Evolutionary conservation across 768 basidiomycete species (phyloP).

Genomic region (Russula griseocarnosa): DNA sequence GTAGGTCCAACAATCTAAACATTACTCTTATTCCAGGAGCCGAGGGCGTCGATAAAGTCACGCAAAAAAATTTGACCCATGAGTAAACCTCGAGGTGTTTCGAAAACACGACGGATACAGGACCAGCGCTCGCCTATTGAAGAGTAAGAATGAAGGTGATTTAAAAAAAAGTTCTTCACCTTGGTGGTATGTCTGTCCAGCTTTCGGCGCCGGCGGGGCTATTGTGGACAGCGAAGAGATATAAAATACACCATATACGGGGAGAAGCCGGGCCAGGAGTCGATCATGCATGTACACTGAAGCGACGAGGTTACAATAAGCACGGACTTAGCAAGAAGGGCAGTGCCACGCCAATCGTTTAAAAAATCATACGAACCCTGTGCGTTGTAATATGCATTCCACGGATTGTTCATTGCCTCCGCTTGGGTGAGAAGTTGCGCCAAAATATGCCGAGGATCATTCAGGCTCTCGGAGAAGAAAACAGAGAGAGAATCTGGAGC

Average conservation of each 20-base stretch:
- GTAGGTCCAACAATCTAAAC: neutral
- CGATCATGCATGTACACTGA: constrained; percentile 26
- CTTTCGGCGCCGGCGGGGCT: neutral
- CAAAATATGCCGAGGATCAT: constrained; percentile 9
- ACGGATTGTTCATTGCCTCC: constrained; percentile 13
- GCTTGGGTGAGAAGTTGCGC: constrained; percentile 14
- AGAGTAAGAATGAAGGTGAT: neutral
- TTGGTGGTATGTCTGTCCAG: neutral
- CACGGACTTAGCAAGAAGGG: neutral
- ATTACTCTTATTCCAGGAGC: neutral
- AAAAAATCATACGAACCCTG: constrained; percentile 14
- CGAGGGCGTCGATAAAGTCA: constrained; percentile 4
- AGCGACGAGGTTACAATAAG: neutral
- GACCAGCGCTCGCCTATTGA: constrained; percentile 8
- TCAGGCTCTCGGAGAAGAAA: neutral
- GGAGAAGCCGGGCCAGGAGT: constrained; percentile 21
- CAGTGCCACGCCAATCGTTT: neutral
- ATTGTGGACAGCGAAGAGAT: constrained; percentile 13
- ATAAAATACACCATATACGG: constrained; percentile 14
- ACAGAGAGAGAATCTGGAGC: neutral
- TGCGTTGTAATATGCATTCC: constrained; percentile 27
- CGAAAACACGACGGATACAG: constrained; percentile 16
- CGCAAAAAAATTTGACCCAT: constrained; percentile 15
- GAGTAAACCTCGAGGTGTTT: constrained; percentile 12
- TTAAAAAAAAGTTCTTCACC: neutral